Conservation (phyloP, 345 rosid species). For the Erodium maritimum region DNA sequence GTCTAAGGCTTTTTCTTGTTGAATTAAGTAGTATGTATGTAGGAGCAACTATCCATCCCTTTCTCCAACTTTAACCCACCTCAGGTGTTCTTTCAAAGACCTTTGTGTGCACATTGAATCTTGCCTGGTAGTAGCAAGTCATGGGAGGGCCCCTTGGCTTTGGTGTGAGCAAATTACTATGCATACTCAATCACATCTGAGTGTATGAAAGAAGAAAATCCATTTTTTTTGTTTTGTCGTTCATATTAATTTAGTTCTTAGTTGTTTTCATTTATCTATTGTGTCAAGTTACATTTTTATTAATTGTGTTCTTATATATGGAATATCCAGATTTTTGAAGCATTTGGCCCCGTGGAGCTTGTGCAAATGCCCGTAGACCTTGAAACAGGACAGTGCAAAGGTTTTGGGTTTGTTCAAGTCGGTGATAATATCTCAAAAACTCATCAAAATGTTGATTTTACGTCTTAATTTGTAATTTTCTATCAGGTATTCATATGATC, state of each 20-base stretch:
- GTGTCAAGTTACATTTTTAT: neutral
- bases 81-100: neutral
- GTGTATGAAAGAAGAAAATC: neutral
- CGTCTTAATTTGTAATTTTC: neutral
- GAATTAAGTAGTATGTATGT: neutral
- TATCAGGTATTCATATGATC: neutral
- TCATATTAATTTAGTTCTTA: neutral
- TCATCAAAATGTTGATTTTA: neutral
- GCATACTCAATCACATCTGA: neutral
- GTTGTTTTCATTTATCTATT: neutral
- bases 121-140: neutral
- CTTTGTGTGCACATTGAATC: neutral
- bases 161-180: neutral
- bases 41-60: neutral
- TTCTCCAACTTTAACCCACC: neutral
- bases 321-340: conserved; percentile 64
- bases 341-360: conserved; percentile 90
- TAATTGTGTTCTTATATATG: neutral
- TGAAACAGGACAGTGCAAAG: conserved; percentile 93
- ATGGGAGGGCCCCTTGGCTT: neutral
- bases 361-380: conserved; percentile 88
- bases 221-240: neutral
- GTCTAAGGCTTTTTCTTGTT: neutral
- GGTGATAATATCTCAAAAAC: conserved; percentile 14
- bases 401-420: conserved; percentile 94